Evolutionary conservation across 345 rosid genomes (phyloP).

Genomic region (Theobroma cacao): DNA sequence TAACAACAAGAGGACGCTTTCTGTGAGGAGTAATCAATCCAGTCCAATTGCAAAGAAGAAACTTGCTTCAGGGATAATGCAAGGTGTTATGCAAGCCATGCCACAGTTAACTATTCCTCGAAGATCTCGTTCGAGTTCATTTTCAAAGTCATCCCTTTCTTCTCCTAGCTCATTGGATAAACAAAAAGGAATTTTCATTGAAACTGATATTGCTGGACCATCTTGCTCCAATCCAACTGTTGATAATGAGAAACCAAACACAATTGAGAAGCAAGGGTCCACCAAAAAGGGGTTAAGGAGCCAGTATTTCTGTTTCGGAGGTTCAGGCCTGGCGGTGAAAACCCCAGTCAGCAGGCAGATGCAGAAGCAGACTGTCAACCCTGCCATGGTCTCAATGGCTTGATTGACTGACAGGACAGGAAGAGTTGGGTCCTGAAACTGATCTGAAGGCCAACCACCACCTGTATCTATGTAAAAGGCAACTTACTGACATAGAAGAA

Average conservation of each 20-base stretch:
- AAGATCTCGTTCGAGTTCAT: slow-evolving; percentile 75
- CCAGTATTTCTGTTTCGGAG: slow-evolving; percentile 73
- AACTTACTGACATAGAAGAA: slow-evolving; percentile 23
- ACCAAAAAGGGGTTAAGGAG: slow-evolving; percentile 43
- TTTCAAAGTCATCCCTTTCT: slow-evolving; percentile 65
- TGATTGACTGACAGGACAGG: slow-evolving; percentile 26
- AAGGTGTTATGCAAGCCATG: slow-evolving; percentile 51
- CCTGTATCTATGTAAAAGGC: not conserved
- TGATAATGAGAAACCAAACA: slow-evolving; percentile 32
- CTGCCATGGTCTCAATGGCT: slow-evolving; percentile 43
- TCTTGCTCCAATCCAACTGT: slow-evolving; percentile 35
- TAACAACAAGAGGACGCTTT: slow-evolving; percentile 60
- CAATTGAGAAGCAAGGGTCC: slow-evolving; percentile 38
- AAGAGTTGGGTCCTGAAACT: slow-evolving; percentile 6
- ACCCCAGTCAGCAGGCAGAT: slow-evolving; percentile 40
- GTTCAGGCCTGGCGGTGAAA: slow-evolving; percentile 46
- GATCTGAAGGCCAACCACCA: slow-evolving; percentile 1
- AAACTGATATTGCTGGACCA: slow-evolving; percentile 45
- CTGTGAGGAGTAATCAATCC: slow-evolving; percentile 75
- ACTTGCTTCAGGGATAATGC: slow-evolving; percentile 53
- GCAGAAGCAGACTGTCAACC: slow-evolving; percentile 32
- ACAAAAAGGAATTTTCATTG: slow-evolving; percentile 54
- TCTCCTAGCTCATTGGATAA: slow-evolving; percentile 56
- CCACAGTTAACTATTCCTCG: slow-evolving; percentile 41
- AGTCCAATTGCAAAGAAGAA: slow-evolving; percentile 82